phyloP scores from a whole-genome alignment of 2,329 filamentous ascomycete species.

The Colletotrichum eremochloae region DNA sequence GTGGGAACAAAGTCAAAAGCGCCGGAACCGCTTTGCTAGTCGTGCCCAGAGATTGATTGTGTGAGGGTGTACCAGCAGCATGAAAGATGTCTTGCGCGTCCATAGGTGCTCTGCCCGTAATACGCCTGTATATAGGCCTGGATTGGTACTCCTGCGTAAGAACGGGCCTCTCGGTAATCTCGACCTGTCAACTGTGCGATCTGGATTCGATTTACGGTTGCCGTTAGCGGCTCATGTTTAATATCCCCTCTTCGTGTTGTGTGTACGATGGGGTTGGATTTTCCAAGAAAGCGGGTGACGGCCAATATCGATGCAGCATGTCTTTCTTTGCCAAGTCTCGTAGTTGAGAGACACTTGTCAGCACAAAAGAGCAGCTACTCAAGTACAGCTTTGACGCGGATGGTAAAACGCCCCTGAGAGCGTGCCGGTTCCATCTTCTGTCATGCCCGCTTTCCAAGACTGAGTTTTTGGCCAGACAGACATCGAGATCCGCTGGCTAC shows the following conservation, averaged over 20 bases:
- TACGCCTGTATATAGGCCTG: neutral
- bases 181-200: neutral
- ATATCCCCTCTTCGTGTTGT: neutral
- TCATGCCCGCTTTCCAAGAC: neutral
- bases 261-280: neutral
- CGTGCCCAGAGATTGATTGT: neutral
- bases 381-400: neutral
- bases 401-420: slow-evolving; percentile 1
- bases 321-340: neutral
- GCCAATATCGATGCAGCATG: neutral
- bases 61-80: too few species aligned
- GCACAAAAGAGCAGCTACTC: neutral
- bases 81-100: neutral
- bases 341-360: neutral
- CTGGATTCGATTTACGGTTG: too few species aligned
- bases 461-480: slow-evolving; percentile 19
- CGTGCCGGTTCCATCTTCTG: neutral
- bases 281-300: neutral
- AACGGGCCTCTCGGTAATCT: neutral
- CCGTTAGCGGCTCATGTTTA: neutral
- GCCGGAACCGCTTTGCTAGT: neutral
- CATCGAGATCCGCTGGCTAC: slow-evolving; percentile 1
- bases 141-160: neutral
- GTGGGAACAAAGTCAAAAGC: neutral
- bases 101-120: neutral